These are phyloP conservation scores for Lycium ferocissimum DNA, from an alignment of 257 asterid species.

Conservation along the genomic window DNA sequence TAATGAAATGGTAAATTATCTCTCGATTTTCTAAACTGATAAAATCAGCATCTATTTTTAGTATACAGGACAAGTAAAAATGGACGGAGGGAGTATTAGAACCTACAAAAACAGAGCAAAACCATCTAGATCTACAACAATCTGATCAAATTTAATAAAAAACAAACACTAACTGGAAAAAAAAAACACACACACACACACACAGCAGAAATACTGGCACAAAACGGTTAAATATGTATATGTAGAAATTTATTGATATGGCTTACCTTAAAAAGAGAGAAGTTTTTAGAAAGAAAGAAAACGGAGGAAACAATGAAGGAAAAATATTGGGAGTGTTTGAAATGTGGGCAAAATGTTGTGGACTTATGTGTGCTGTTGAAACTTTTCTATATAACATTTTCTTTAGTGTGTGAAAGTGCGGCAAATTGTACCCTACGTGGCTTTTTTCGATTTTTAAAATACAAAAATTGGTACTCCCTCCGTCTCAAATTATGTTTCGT, in stretches of 20 bases:
- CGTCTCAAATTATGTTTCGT: too few relatives aligned
- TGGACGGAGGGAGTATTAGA: not conserved
- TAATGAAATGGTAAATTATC: too few relatives aligned
- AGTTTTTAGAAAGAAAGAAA: not conserved
- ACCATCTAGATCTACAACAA: constrained; percentile 17
- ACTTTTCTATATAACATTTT: not conserved
- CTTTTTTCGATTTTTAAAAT: not conserved
- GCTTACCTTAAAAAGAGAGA: not conserved
- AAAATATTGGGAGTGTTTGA: not conserved
- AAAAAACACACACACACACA: too few relatives aligned
- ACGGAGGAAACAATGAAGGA: not conserved
- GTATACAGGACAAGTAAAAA: too few relatives aligned
- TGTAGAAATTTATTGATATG: not conserved
- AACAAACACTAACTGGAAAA: not conserved
- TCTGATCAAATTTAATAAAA: not conserved
- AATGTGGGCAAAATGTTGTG: constrained; percentile 1
- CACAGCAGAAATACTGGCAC: too few relatives aligned
- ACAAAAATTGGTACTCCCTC: not conserved
- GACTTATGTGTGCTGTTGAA: not conserved
- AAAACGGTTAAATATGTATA: too few relatives aligned
- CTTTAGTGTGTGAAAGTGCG: constrained; percentile 11
- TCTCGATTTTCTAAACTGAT: not conserved
- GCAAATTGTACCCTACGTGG: constrained; percentile 18
- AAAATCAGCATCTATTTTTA: not conserved
- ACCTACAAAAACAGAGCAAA: not conserved